Evolutionary conservation across 345 rosid species (phyloP).

Genomic region (Eucalyptus virginea): DNA sequence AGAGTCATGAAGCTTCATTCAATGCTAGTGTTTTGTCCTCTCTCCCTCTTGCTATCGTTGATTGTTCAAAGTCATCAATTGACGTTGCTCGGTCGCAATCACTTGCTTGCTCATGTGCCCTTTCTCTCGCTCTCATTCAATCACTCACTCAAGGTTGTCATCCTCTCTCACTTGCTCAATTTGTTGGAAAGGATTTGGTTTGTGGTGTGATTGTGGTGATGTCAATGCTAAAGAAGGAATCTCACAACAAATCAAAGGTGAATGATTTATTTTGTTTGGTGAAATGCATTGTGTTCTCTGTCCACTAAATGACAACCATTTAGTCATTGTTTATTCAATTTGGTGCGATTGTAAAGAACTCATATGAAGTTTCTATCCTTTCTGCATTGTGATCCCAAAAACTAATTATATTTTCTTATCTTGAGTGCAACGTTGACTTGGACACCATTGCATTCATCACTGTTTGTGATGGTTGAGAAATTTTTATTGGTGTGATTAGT

Average conservation of each 20-base stretch:
- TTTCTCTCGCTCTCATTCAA: background rate
- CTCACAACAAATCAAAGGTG: background rate
- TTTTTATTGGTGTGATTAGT: accelerated
- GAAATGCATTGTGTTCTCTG: background rate
- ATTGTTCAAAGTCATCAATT: accelerated
- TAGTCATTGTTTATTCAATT: background rate
- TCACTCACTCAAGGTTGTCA: accelerated
- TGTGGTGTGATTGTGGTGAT: accelerated
- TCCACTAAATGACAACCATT: background rate
- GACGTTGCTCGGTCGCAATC: accelerated
- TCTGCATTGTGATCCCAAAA: background rate
- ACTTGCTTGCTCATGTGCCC: background rate
- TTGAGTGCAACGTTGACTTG: background rate
- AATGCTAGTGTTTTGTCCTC: background rate
- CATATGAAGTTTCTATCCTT: background rate
- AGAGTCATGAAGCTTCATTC: background rate
- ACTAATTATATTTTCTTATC: background rate
- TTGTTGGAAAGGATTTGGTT: background rate
- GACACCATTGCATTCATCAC: background rate
- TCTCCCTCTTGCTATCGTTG: background rate
- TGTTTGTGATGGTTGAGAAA: background rate
- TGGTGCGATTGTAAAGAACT: background rate
- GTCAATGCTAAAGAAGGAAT: background rate
- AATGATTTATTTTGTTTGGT: background rate
- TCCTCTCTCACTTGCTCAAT: background rate